Conservation (phyloP, 768 basidiomycete species). For the Arthromyces matolae region DNA sequence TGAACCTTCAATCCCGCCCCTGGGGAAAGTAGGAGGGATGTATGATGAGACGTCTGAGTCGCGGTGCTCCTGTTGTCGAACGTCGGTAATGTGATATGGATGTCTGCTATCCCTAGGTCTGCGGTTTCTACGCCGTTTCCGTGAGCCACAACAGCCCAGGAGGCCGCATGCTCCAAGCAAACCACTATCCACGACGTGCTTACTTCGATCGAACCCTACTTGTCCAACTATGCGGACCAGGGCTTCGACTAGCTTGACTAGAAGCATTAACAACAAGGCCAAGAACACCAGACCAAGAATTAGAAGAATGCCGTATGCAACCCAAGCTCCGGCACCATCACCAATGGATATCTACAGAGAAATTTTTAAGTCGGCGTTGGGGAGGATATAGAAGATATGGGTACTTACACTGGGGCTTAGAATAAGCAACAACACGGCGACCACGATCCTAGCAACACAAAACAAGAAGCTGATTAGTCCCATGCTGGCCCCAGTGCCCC, state of each 20-base stretch:
- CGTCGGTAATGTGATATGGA: slow-evolving; percentile 18
- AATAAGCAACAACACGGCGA: slow-evolving; percentile 88
- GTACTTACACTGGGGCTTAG: slow-evolving; percentile 78
- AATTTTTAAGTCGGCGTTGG: slow-evolving; percentile 11
- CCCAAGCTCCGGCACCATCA: slow-evolving; percentile 80
- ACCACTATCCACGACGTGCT: slow-evolving; percentile 78
- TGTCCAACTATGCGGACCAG: slow-evolving; percentile 71
- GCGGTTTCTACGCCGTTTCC: slow-evolving; percentile 33
- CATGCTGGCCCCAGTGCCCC: slow-evolving; percentile 97
- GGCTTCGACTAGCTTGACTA: slow-evolving; percentile 84
- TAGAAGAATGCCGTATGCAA: slow-evolving; percentile 88
- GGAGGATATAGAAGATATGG: slow-evolving; percentile 8
- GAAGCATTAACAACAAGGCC: slow-evolving; percentile 75
- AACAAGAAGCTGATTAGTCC: slow-evolving; percentile 92
- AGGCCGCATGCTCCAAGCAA: slow-evolving; percentile 81
- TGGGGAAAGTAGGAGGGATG: slow-evolving; percentile 38
- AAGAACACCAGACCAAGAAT: slow-evolving; percentile 81
- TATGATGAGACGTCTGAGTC: slow-evolving; percentile 51
- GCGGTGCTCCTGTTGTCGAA: slow-evolving; percentile 19
- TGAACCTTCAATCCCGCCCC: slow-evolving; percentile 27
- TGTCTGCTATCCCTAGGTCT: slow-evolving; percentile 16
- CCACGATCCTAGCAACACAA: slow-evolving; percentile 85
- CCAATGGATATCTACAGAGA: slow-evolving; percentile 75
- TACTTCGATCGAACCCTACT: slow-evolving; percentile 81
- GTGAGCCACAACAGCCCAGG: slow-evolving; percentile 59